Conservation (phyloP, 1,139 yeast genomes). For the Suhomyces choctaworum region DNA sequence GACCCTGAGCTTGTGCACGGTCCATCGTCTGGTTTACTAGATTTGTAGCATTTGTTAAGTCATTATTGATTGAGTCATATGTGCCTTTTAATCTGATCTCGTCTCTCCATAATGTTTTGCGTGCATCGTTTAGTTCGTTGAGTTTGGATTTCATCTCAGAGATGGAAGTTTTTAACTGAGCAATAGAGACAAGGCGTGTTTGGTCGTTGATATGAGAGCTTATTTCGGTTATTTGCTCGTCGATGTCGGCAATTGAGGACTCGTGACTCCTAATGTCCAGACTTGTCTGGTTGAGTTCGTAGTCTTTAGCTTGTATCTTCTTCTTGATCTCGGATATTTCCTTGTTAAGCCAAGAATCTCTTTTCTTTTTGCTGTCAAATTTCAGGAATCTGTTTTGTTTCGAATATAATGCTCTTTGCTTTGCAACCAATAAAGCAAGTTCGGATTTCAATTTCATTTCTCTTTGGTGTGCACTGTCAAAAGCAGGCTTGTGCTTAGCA, state of each 20-base stretch:
- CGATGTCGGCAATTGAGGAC: slow-evolving; percentile 21
- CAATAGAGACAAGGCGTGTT: slow-evolving; percentile 20
- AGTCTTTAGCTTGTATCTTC: slow-evolving; percentile 24
- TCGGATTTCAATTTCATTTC: slow-evolving; percentile 45
- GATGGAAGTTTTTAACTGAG: slow-evolving; percentile 36
- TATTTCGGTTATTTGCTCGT: slow-evolving; percentile 44
- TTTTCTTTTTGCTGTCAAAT: slow-evolving; percentile 54
- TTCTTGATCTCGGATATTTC: slow-evolving; percentile 28
- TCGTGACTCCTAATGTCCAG: slow-evolving; percentile 22
- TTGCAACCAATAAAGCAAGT: slow-evolving; percentile 47
- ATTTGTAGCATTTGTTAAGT: slow-evolving; percentile 58
- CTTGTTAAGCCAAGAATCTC: slow-evolving; percentile 68
- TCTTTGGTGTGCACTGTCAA: slow-evolving; percentile 36
- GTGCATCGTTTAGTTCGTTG: slow-evolving; percentile 56
- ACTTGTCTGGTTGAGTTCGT: slow-evolving; percentile 24
- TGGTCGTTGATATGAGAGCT: slow-evolving; percentile 30
- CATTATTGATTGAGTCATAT: slow-evolving; percentile 55
- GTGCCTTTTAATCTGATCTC: slow-evolving; percentile 64
- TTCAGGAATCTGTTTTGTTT: slow-evolving; percentile 73
- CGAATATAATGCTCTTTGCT: slow-evolving; percentile 64
- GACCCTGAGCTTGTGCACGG: slow-evolving; percentile 66
- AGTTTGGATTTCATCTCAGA: slow-evolving; percentile 40
- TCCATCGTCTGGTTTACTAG: slow-evolving; percentile 72
- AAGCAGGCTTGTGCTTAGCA: slow-evolving; percentile 39
- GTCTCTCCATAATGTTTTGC: slow-evolving; percentile 78